Percentiles rank a stretch among this genome's conserved stretches.
Conservation (phyloP, 2,329 filamentous ascomycete species). For the Triangularia verruculosa region DNA sequence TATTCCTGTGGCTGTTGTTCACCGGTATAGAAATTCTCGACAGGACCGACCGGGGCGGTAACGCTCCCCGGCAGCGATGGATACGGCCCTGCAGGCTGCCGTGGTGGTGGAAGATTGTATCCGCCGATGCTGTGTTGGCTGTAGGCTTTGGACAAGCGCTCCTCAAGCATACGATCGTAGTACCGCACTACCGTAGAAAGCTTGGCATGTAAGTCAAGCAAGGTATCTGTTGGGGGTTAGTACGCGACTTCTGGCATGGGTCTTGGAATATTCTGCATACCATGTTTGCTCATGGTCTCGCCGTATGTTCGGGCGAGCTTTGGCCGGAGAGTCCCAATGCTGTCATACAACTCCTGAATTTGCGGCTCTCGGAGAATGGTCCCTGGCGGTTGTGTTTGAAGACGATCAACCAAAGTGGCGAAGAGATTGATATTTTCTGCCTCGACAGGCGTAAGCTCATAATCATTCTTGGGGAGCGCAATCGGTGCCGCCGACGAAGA, state of each 20-base stretch:
- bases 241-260: background rate
- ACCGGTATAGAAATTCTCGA: constrained; percentile 80
- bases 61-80: constrained; percentile 62
- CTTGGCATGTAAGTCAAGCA: constrained; percentile 92
- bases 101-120: constrained; percentile 56
- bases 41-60: constrained; percentile 48
- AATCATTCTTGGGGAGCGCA: constrained; percentile 78
- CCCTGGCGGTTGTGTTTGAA: constrained; percentile 92
- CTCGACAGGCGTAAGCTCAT: constrained; percentile 89
- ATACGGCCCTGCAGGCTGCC: constrained; percentile 62
- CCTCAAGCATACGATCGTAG: constrained; percentile 97
- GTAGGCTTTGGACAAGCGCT: constrained; percentile 89
- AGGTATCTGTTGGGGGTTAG: constrained; percentile 64
- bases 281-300: constrained; percentile 99
- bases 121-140: constrained; percentile 71
- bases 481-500: constrained; percentile 51
- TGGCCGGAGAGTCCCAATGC: constrained; percentile 86
- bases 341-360: constrained; percentile 97
- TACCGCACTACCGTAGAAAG: constrained; percentile 94
- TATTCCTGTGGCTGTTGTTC: constrained; percentile 50
- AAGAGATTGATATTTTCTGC: constrained; percentile 98
- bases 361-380: constrained; percentile 96
- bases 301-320: constrained; percentile 95
- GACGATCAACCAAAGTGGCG: constrained; percentile 84
- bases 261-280: constrained; percentile 46